Percentiles rank a stretch among this genome's conserved stretches.
phyloP scores from a whole-genome alignment of 768 basidiomycete species.

The Neoboletus brunneissimus region DNA sequence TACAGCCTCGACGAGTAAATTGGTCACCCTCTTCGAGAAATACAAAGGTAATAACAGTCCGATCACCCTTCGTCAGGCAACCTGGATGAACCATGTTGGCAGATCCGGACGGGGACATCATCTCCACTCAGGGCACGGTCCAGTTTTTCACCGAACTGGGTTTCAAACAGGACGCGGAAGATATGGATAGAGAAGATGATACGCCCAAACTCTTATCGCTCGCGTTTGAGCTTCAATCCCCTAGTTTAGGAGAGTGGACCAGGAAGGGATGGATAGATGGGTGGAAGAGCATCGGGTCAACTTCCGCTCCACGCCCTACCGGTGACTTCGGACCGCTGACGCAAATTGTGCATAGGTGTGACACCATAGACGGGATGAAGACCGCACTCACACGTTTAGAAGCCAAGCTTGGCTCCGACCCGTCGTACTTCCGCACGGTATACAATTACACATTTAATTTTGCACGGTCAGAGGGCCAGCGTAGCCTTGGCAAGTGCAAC shows the following conservation, averaged over 20 bases:
- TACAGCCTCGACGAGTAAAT: constrained; percentile 50
- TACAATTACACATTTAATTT: constrained; percentile 83
- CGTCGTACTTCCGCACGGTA: constrained; percentile 70
- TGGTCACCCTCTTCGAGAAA: constrained; percentile 57
- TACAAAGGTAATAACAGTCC: constrained; percentile 55
- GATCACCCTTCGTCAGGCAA: not conserved
- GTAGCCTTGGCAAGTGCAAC: constrained; percentile 63
- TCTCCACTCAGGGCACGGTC: constrained; percentile 78
- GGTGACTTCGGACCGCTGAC: constrained; percentile 4
- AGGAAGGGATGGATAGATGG: constrained; percentile 74
- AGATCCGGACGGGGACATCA: constrained; percentile 62
- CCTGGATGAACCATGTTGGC: constrained; percentile 2
- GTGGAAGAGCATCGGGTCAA: constrained; percentile 72
- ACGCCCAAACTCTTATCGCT: constrained; percentile 72
- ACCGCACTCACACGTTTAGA: constrained; percentile 51
- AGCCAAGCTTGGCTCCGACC: constrained; percentile 58
- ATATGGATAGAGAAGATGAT: constrained; percentile 70
- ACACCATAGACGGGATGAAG: constrained; percentile 63
- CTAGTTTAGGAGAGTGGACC: constrained; percentile 68
- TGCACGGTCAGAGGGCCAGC: constrained; percentile 69
- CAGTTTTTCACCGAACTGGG: constrained; percentile 49
- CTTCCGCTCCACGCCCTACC: constrained; percentile 3
- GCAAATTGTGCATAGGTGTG: constrained; percentile 46
- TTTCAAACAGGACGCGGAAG: constrained; percentile 38
- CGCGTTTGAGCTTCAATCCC: constrained; percentile 79